A percentile compares a stretch with the other conserved stretches of the same genome.
phyloP scores from a whole-genome alignment of 2,329 filamentous ascomycete genomes.

The Alternaria sp. region DNA sequence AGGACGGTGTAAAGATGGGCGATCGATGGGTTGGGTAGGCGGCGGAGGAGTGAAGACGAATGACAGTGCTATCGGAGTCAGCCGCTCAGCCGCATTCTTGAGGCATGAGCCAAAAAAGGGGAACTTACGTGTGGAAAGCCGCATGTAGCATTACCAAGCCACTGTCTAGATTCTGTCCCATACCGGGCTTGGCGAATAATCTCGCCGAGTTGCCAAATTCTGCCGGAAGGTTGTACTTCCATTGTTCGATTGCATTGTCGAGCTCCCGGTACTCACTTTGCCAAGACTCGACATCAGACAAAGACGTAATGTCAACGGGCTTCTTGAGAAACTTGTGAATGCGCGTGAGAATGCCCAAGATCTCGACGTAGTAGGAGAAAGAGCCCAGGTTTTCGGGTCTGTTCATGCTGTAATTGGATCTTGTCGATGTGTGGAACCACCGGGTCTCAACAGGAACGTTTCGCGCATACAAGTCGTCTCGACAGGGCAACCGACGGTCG shows the following conservation, averaged over 20 bases:
- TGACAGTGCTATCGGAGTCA: constrained; percentile 69
- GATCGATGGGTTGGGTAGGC: constrained; percentile 91
- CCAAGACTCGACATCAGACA: constrained; percentile 88
- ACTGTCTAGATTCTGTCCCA: constrained; percentile 75
- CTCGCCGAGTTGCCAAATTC: constrained; percentile 87
- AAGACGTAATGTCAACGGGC: constrained; percentile 84
- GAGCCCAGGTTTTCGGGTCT: constrained; percentile 83
- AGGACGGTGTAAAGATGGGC: constrained; percentile 87
- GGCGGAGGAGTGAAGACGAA: constrained; percentile 88
- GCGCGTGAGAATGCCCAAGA: constrained; percentile 83
- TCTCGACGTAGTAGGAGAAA: constrained; percentile 90
- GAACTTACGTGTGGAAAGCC: constrained; percentile 79
- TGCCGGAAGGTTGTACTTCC: constrained; percentile 82
- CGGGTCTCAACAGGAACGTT: constrained; percentile 85
- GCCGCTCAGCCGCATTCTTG: not conserved
- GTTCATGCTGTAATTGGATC: constrained; percentile 69
- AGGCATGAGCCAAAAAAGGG: constrained; percentile 7
- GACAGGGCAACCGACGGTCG: constrained; percentile 83
- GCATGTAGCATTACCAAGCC: constrained; percentile 92
- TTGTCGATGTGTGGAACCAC: constrained; percentile 69
- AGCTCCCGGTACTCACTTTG: constrained; percentile 86
- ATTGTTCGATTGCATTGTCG: constrained; percentile 78
- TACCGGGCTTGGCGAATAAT: constrained; percentile 68
- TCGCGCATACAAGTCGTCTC: constrained; percentile 83
- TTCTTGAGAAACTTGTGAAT: constrained; percentile 90